These are phyloP conservation scores for Lodderomyces parapsilosis DNA, from an alignment of 1,139 yeast genomes.

Conservation along the genomic window DNA sequence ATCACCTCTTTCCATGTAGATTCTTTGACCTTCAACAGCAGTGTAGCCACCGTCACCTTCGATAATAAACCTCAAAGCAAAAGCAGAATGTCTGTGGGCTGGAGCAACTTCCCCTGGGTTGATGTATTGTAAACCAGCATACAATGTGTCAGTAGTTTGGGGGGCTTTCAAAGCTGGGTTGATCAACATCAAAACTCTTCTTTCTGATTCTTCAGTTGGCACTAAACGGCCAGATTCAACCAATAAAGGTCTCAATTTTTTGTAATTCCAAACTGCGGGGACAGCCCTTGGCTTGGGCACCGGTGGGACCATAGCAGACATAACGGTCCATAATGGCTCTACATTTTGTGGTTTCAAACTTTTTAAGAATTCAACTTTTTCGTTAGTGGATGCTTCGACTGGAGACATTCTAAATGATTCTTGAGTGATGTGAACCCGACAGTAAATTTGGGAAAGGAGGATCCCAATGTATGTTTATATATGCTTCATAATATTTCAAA, in stretches of 20 bases:
- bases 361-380: not conserved
- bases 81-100: slow-evolving; percentile 1
- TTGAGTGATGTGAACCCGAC: too few species aligned
- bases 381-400: not conserved
- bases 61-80: not conserved
- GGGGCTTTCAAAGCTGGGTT: not conserved
- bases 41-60: not conserved
- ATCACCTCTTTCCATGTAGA: slow-evolving; percentile 1
- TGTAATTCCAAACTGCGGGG: not conserved
- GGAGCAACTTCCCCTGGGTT: not conserved
- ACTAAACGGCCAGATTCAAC: not conserved
- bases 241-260: not conserved
- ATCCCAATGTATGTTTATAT: too few species aligned
- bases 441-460: too few species aligned
- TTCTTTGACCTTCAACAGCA: not conserved
- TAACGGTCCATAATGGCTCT: not conserved
- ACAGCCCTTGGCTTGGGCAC: not conserved
- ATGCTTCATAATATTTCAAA: too few species aligned
- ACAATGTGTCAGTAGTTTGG: not conserved
- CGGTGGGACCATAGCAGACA: slow-evolving; percentile 1
- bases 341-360: slow-evolving; percentile 1
- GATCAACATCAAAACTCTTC: slow-evolving; percentile 1
- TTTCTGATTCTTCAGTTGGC: not conserved
- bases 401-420: too few species aligned
- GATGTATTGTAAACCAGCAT: not conserved